phyloP scores from a whole-genome alignment of 1,284 basidiomycete species.

The Rhodofomes roseus region DNA sequence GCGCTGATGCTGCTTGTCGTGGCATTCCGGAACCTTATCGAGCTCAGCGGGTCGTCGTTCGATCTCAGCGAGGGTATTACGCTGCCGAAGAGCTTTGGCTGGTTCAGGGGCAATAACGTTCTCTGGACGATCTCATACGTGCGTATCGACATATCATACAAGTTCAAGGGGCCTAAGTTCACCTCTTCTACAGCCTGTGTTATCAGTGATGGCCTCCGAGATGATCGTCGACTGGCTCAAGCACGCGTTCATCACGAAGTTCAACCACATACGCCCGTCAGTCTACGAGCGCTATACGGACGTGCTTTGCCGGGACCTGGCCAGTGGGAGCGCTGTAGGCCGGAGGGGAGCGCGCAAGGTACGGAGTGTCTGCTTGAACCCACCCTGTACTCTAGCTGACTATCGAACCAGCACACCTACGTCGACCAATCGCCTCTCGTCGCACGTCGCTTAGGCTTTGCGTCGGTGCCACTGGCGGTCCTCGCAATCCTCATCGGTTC shows the following conservation, averaged over 20 bases:
- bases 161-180: not conserved
- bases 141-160: not conserved
- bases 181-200: constrained; percentile 62
- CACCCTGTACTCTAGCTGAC: constrained; percentile 1
- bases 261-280: constrained; percentile 91
- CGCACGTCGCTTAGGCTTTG: constrained; percentile 90
- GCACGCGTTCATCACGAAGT: constrained; percentile 99
- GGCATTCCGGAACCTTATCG: constrained; percentile 93
- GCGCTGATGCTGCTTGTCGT: constrained; percentile 90
- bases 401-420: constrained; percentile 64
- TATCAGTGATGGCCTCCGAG: constrained; percentile 90
- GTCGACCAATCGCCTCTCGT: constrained; percentile 96
- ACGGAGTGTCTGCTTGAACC: constrained; percentile 9
- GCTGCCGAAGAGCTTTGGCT: constrained; percentile 83
- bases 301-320: constrained; percentile 91
- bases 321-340: constrained; percentile 74
- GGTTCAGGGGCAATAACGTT: constrained; percentile 75
- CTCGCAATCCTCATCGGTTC: constrained; percentile 85
- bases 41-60: constrained; percentile 88
- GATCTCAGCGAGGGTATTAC: constrained; percentile 67
- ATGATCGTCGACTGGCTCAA: constrained; percentile 98
- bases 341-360: constrained; percentile 71
- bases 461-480: constrained; percentile 89
- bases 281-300: constrained; percentile 97
- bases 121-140: constrained; percentile 91